These are phyloP conservation scores for Halenospora varia DNA, from an alignment of 495 filamentous ascomycete species.

Conservation along the genomic window DNA sequence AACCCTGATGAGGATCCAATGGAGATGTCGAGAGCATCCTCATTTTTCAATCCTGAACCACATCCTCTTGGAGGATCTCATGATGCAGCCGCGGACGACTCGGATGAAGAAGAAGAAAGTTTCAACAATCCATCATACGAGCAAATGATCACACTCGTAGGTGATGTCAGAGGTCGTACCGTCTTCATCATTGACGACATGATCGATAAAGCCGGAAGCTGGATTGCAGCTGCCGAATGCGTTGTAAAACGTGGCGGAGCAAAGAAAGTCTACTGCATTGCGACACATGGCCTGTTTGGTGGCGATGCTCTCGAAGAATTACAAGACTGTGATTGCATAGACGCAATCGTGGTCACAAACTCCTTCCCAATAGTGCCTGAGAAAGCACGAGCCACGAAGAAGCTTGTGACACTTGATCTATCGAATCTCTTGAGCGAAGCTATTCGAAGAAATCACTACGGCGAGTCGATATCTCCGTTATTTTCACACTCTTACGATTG, in stretches of 20 bases:
- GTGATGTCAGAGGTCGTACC: constrained; percentile 78
- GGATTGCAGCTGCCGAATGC: constrained; percentile 98
- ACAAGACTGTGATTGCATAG: constrained; percentile 86
- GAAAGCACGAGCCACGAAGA: constrained; percentile 65
- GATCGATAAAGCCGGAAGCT: constrained; percentile 95
- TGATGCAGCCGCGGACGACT: constrained; percentile 71
- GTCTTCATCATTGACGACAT: constrained; percentile 98
- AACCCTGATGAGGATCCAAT: constrained; percentile 51
- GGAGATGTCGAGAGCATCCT: constrained; percentile 51
- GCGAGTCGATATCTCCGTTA: constrained; percentile 78
- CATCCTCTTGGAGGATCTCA: constrained; percentile 78
- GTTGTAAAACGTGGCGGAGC: constrained; percentile 89
- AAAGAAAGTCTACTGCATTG: constrained; percentile 94
- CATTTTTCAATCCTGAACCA: constrained; percentile 47
- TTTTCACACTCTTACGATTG: constrained; percentile 69
- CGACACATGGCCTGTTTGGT: constrained; percentile 92
- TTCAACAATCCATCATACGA: constrained; percentile 71
- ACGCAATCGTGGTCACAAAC: constrained; percentile 93
- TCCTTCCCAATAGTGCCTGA: constrained; percentile 83
- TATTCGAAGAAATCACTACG: constrained; percentile 93
- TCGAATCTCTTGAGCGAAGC: constrained; percentile 85
- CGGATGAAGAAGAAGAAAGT: constrained; percentile 86
- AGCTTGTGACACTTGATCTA: constrained; percentile 84
- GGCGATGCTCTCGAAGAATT: constrained; percentile 86
- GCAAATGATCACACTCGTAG: constrained; percentile 92